Evolutionary conservation across 371 early-diverging fungal genomes (phyloP).

Genomic region (Rhizopus arrhizus): DNA sequence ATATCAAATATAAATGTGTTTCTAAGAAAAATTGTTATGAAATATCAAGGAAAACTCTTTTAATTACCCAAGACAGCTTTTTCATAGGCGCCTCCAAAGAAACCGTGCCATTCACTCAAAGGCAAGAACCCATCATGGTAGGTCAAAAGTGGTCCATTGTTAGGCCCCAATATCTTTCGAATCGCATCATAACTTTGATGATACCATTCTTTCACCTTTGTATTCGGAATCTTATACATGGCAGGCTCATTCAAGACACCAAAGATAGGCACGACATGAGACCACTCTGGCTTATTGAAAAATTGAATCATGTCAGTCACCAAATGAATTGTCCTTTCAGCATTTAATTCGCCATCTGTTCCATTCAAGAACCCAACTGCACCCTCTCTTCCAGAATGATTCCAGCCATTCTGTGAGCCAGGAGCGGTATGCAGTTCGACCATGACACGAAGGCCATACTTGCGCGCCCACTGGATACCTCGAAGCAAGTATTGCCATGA

Average conservation of each 20-base stretch:
- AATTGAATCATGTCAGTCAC: constrained; percentile 40
- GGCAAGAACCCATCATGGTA: constrained; percentile 53
- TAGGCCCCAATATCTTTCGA: constrained; percentile 26
- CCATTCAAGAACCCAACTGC: constrained; percentile 55
- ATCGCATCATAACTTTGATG: constrained; percentile 33
- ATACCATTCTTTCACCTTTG: constrained; percentile 40
- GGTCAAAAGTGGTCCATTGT: constrained; percentile 38
- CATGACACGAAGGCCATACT: constrained; percentile 71
- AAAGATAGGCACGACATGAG: constrained; percentile 55
- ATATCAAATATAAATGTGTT: constrained; percentile 50
- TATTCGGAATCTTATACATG: constrained; percentile 30
- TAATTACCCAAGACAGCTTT: constrained; percentile 41
- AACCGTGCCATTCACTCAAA: constrained; percentile 38
- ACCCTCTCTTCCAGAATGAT: constrained; percentile 64
- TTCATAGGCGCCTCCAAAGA: constrained; percentile 34
- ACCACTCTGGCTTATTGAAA: constrained; percentile 52
- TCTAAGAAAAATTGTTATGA: constrained; percentile 22
- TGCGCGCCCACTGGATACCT: constrained; percentile 69
- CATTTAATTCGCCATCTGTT: constrained; percentile 38
- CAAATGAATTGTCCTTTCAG: constrained; percentile 35
- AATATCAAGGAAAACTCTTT: background rate
- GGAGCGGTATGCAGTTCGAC: constrained; percentile 79
- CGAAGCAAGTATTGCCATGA: constrained; percentile 58
- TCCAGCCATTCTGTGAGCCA: constrained; percentile 80
- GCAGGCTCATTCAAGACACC: constrained; percentile 58